These are phyloP conservation scores for Fulvia fulva DNA, from an alignment of 2,329 filamentous ascomycete species.

Conservation along the genomic window DNA sequence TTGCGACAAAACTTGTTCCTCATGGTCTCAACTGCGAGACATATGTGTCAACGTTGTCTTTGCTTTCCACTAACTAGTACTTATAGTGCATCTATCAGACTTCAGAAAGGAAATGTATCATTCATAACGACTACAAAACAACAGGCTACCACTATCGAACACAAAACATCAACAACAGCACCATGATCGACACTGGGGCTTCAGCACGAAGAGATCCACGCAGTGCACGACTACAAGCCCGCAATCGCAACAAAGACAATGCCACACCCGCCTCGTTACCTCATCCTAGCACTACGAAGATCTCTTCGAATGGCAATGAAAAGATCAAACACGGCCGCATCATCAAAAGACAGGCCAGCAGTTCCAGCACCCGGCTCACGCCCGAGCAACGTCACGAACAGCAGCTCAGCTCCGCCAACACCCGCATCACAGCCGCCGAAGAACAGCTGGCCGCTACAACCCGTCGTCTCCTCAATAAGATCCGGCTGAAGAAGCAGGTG, in stretches of 20 bases:
- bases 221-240: not conserved
- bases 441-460: not conserved
- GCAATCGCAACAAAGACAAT: not conserved
- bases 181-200: not conserved
- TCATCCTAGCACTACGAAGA: not conserved
- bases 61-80: not conserved
- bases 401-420: not conserved
- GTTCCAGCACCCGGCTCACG: too few species aligned
- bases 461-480: not conserved
- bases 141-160: too few species aligned
- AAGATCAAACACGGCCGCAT: too few species aligned
- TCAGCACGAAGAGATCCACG: not conserved
- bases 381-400: not conserved
- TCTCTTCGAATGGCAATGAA: not conserved
- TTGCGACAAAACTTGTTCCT: not conserved
- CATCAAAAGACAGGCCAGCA: too few species aligned
- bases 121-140: too few species aligned
- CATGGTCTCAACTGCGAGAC: not conserved
- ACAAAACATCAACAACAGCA: too few species aligned
- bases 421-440: not conserved
- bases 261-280: not conserved
- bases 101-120: not conserved
- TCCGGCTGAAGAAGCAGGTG: not conserved
- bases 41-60: not conserved
- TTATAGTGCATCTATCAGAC: not conserved